Evolutionary conservation across 169 alveolate species (phyloP), one percentile per base, ranked within the genome.

Genomic region (Ichthyophthirius multifiliis): DNA sequence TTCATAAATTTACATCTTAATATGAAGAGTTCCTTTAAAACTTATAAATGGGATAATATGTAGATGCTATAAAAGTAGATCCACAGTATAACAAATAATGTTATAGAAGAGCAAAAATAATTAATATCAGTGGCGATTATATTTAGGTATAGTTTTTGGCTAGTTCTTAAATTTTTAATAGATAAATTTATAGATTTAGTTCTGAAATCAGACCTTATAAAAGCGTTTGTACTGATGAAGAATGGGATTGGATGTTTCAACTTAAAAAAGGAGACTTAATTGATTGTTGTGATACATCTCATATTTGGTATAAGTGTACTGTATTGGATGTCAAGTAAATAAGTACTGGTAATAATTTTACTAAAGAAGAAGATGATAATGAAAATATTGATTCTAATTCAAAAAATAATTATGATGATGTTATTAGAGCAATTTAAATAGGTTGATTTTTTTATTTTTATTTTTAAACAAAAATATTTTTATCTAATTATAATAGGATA

Each of bases 221-320:
- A n/a, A 78, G 88, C 27, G 83, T 55, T 37, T 85, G 93, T 23
- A 34, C 71, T 15, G 71, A 55, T 23, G 75, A 12, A 62, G 93
- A 90, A 64, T 46, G 83, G 74, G 93, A 90, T 23, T 90, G 93
- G 95, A 82, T 87, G 77, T 23, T 23, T 48, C 75, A 85, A 41
- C 45, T 90, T 44, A 65, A 90, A 78, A 82, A 65, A 76, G 90
- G 82, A 27, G 93, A 90, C 41, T 43, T 82, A 12, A 18, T 90
- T n/a, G 95, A 90, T 75, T 78, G 93, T 30, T 75, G 62, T 45
- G 92, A 90, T 44, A 63, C 71, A 15, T 48, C 48, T 16, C 27
- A 35, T 44, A 48, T 67, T 12, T 84, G 85, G 85, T 76, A 76
- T 20, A 67, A 63, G 9, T 76, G 85, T 6, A 78, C 85, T 1